These are phyloP conservation scores for Ammopiptanthus mongolicus DNA, from an alignment of 306 rosid genomes.

Conservation along the genomic window DNA sequence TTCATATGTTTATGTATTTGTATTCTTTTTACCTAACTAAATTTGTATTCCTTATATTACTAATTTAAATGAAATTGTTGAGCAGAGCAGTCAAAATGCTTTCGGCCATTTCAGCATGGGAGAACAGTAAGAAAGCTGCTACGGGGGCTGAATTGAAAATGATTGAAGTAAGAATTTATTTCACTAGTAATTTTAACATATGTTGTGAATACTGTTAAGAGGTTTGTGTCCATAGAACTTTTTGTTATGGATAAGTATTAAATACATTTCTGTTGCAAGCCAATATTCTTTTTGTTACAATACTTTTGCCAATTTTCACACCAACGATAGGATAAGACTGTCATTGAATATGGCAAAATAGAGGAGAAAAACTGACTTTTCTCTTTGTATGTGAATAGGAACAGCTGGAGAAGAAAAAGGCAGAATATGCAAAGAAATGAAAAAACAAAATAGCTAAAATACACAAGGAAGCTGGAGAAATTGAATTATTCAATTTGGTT, in stretches of 20 bases:
- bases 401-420: conserved; percentile 77
- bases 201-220: background rate
- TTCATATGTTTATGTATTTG: too few species aligned
- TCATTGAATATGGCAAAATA: background rate
- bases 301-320: background rate
- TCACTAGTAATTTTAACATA: background rate
- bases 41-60: too few species aligned
- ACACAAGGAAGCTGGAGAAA: conserved; percentile 69
- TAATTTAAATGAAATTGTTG: conserved; percentile 15
- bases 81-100: conserved; percentile 68
- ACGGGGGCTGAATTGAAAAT: conserved; percentile 63
- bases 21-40: too few species aligned
- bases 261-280: background rate
- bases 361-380: background rate
- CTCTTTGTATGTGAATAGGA: conserved; percentile 42
- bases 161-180: conserved; percentile 51
- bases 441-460: conserved; percentile 66
- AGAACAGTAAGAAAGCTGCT: conserved; percentile 64
- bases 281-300: background rate
- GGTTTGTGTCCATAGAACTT: background rate
- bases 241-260: background rate
- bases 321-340: background rate
- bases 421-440: conserved; percentile 62
- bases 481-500: conserved; percentile 24
- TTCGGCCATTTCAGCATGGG: conserved; percentile 71